phyloP scores from a whole-genome alignment of 495 filamentous ascomycete genomes.

The Annulohypoxylon moriforme region DNA sequence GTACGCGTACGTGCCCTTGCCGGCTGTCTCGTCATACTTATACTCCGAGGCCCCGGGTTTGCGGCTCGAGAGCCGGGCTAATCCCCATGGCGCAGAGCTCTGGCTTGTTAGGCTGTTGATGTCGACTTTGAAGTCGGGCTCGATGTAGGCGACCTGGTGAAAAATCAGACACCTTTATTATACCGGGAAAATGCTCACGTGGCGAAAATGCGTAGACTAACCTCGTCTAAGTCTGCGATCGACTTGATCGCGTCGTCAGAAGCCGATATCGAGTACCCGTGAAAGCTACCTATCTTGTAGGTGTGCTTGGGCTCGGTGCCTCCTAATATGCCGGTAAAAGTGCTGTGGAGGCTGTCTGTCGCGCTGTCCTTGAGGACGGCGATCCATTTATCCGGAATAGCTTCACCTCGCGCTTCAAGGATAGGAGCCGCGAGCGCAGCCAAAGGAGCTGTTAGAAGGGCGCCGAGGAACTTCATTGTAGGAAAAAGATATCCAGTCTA shows the following conservation, averaged over 20 bases:
- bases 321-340: conserved; percentile 35
- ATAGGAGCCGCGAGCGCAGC: conserved; percentile 48
- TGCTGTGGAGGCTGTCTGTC: conserved; percentile 30
- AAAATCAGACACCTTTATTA: not conserved
- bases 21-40: conserved; percentile 57
- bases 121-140: conserved; percentile 40
- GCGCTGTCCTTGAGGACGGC: conserved; percentile 60
- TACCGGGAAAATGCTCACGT: not conserved
- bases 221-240: conserved; percentile 54
- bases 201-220: conserved; percentile 27
- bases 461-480: conserved; percentile 46
- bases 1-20: conserved; percentile 57
- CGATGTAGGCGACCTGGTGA: conserved; percentile 42
- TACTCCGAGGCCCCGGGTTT: conserved; percentile 49
- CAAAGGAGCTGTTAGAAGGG: conserved; percentile 30
- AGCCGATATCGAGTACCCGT: conserved; percentile 52
- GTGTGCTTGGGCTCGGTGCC: conserved; percentile 49
- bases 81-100: conserved; percentile 56
- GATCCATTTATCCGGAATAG: conserved; percentile 65
- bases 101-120: conserved; percentile 40
- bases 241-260: conserved; percentile 53
- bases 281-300: conserved; percentile 55
- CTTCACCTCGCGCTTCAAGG: conserved; percentile 46
- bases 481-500: not conserved
- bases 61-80: conserved; percentile 56